phyloP scores from a whole-genome alignment of 306 rosid species.

The Malus orientalis region DNA sequence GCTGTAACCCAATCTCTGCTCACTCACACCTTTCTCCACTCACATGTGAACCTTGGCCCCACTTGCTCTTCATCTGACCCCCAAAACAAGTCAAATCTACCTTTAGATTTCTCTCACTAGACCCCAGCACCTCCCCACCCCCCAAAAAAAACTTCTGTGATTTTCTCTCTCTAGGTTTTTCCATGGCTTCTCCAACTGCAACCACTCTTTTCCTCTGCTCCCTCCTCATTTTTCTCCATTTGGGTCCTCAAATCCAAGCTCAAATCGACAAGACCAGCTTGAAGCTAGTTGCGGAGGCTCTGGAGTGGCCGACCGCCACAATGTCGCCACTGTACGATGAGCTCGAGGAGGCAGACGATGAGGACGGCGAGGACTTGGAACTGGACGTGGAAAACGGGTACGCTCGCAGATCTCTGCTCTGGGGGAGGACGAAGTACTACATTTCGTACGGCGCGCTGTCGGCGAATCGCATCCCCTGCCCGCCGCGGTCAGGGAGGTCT shows the following conservation, averaged over 20 bases:
- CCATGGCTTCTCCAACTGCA: conserved; percentile 20
- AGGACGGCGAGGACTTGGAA: conserved; percentile 9
- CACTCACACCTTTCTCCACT: conserved; percentile 6
- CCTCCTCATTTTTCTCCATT: conserved; percentile 3
- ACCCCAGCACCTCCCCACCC: background rate
- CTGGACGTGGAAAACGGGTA: conserved; percentile 23
- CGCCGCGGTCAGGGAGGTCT: conserved; percentile 92
- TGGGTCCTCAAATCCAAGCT: background rate
- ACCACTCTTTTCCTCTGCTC: conserved; percentile 11
- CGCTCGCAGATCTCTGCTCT: conserved; percentile 67
- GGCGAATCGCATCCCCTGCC: conserved; percentile 84
- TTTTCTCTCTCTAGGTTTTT: background rate
- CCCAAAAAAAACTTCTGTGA: background rate
- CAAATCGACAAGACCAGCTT: conserved; percentile 51
- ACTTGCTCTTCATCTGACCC: background rate
- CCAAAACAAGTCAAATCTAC: background rate
- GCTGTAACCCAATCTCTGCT: conserved; percentile 48
- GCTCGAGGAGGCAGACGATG: background rate
- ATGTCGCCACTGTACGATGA: conserved; percentile 35
- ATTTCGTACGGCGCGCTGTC: conserved; percentile 91
- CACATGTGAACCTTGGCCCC: conserved; percentile 53
- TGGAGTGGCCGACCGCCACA: conserved; percentile 62
- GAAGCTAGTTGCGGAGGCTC: conserved; percentile 44
- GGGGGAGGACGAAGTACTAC: conserved; percentile 57
- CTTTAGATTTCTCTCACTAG: background rate